Conservation (phyloP, 1,284 basidiomycete genomes). For the Ceratobasidium sp. region DNA sequence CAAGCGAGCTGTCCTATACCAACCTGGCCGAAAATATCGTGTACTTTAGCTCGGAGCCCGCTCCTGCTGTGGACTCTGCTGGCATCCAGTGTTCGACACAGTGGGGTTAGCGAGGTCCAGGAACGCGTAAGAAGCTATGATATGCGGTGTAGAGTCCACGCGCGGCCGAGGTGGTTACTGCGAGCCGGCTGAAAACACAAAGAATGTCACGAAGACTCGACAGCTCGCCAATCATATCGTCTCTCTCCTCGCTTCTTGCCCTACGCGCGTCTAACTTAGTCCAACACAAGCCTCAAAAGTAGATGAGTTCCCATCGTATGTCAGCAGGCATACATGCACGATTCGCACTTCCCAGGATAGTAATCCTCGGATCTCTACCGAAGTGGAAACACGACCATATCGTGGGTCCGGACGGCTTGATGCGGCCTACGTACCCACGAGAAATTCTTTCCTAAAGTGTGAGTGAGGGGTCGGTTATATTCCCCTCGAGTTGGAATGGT, state of each 20-base stretch:
- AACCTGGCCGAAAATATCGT: neutral
- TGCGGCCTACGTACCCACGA: slow-evolving; percentile 11
- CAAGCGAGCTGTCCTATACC: neutral
- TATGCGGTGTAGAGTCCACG: neutral
- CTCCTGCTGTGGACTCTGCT: neutral
- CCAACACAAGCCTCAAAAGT: neutral
- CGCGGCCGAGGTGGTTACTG: neutral
- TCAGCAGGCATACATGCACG: slow-evolving; percentile 8
- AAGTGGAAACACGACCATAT: neutral
- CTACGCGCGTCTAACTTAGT: neutral
- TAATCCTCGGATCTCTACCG: slow-evolving; percentile 35
- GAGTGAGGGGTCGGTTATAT: slow-evolving; percentile 13
- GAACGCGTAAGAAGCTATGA: neutral
- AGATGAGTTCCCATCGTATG: slow-evolving; percentile 41
- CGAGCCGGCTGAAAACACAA: neutral
- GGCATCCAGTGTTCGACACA: neutral
- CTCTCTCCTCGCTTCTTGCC: neutral
- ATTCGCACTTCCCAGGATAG: slow-evolving; percentile 10
- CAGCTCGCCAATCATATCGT: slow-evolving; percentile 6
- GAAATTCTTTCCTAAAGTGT: slow-evolving; percentile 22
- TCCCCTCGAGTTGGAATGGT: neutral
- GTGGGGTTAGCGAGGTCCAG: neutral
- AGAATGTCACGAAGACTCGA: slow-evolving; percentile 11
- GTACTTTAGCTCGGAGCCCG: neutral
- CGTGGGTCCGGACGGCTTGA: slow-evolving; percentile 22